These are phyloP conservation scores for Neofusicoccum sp. DNA, from an alignment of 2,329 filamentous ascomycete species.

Conservation along the genomic window DNA sequence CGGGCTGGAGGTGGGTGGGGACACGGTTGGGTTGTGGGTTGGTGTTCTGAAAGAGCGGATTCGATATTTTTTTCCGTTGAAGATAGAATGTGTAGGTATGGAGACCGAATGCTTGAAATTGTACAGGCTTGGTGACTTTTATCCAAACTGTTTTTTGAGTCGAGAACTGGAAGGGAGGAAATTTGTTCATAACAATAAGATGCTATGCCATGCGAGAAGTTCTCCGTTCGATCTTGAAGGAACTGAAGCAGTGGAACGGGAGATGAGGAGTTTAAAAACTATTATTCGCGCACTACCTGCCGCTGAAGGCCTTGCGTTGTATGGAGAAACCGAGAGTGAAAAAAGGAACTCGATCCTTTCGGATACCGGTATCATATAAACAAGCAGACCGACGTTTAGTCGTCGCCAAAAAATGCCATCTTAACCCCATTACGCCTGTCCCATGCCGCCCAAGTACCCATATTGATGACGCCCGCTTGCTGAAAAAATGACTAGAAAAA, in stretches of 20 bases:
- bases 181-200: too few relatives aligned
- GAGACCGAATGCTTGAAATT: too few relatives aligned
- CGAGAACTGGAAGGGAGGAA: too few relatives aligned
- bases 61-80: too few relatives aligned
- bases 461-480: not conserved
- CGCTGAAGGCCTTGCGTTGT: not conserved
- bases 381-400: not conserved
- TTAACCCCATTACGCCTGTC: not conserved
- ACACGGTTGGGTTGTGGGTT: too few relatives aligned
- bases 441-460: not conserved
- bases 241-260: too few relatives aligned
- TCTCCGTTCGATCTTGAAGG: not conserved
- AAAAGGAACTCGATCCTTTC: conserved; percentile 10
- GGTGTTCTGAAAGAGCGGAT: too few relatives aligned
- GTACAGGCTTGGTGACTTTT: too few relatives aligned
- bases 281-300: conserved; percentile 6
- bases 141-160: too few relatives aligned
- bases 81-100: too few relatives aligned
- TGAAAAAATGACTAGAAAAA: not conserved
- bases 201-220: too few relatives aligned
- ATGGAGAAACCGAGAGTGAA: not conserved
- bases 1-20: too few relatives aligned
- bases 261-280: not conserved
- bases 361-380: conserved; percentile 11
- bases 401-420: not conserved